Percentiles rank a stretch among this genome's conserved stretches.
These are phyloP conservation scores for Boletus semigastroideus DNA, from an alignment of 1,284 basidiomycete genomes.

Conservation along the genomic window DNA sequence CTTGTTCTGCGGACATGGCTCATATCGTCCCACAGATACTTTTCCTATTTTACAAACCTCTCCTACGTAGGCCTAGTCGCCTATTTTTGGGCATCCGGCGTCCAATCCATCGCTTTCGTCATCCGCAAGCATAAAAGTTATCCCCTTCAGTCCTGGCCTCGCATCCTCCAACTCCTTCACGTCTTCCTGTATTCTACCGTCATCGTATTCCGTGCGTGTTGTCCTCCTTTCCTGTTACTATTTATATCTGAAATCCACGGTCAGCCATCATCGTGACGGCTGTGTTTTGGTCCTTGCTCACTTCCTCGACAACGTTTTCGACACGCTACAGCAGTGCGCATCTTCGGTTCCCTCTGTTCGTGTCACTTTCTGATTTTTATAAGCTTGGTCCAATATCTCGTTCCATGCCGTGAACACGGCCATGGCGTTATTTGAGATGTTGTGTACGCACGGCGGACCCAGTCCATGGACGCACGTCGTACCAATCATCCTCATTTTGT, in stretches of 20 bases:
- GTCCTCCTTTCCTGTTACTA: conserved; percentile 8
- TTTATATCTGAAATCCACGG: not conserved
- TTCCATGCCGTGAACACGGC: conserved; percentile 60
- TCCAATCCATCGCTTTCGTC: conserved; percentile 53
- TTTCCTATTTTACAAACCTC: conserved; percentile 64
- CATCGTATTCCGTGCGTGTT: conserved; percentile 56
- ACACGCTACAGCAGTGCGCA: conserved; percentile 39
- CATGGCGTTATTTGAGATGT: conserved; percentile 59
- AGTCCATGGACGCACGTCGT: conserved; percentile 54
- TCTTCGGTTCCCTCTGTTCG: not conserved
- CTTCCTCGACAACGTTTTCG: conserved; percentile 42
- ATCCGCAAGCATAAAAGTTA: conserved; percentile 38
- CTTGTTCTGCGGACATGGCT: not conserved
- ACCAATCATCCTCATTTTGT: conserved; percentile 50
- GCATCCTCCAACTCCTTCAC: conserved; percentile 56
- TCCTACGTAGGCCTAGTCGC: conserved; percentile 60
- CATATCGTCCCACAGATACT: conserved; percentile 40
- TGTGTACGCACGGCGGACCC: conserved; percentile 51
- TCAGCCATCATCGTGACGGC: conserved; percentile 63
- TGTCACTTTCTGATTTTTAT: conserved; percentile 20
- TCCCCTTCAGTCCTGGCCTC: conserved; percentile 59
- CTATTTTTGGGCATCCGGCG: conserved; percentile 59
- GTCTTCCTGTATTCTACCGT: conserved; percentile 53
- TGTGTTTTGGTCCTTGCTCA: conserved; percentile 65
- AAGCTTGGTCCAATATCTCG: conserved; percentile 61